These are phyloP conservation scores for Pyrrhoderma lamaoense DNA, from an alignment of 1,284 basidiomycete species.

Conservation along the genomic window DNA sequence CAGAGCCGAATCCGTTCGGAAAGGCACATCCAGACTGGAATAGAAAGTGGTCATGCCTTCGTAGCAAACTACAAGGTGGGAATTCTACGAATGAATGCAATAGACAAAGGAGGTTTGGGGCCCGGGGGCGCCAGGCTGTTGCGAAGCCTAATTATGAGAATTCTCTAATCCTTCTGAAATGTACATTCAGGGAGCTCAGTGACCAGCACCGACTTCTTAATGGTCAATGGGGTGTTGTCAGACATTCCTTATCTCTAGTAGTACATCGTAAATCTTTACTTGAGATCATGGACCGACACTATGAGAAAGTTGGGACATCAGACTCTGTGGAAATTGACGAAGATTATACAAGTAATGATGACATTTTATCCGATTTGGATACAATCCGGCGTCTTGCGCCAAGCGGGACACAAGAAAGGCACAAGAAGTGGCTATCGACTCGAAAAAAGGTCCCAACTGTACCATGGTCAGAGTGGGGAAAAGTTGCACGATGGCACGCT, in stretches of 20 bases:
- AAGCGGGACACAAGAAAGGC: constrained; percentile 9
- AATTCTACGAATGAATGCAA: background rate
- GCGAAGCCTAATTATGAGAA: constrained; percentile 27
- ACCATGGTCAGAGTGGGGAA: constrained; percentile 39
- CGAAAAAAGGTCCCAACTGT: constrained; percentile 16
- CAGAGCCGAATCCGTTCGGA: constrained; percentile 39
- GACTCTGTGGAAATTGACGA: no score
- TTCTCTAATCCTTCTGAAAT: constrained; percentile 37
- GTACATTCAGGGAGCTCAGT: constrained; percentile 21
- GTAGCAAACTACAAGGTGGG: constrained; percentile 9
- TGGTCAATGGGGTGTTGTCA: constrained; percentile 15
- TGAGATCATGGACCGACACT: constrained; percentile 7
- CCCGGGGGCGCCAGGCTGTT: constrained; percentile 25
- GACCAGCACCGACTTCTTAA: background rate
- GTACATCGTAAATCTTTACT: constrained; percentile 34
- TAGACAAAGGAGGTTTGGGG: background rate
- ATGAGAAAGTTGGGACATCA: no score
- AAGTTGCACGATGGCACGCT: constrained; percentile 37
- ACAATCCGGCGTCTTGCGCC: no score
- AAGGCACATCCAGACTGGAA: constrained; percentile 9
- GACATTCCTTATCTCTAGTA: constrained; percentile 30
- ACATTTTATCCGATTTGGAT: no score
- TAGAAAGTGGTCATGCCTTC: constrained; percentile 5
- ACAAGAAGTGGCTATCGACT: background rate
- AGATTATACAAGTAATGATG: no score